Base-by-base conservation (phyloP, 2,329 filamentous ascomycete species). In the Beauveria sp. region DNA sequence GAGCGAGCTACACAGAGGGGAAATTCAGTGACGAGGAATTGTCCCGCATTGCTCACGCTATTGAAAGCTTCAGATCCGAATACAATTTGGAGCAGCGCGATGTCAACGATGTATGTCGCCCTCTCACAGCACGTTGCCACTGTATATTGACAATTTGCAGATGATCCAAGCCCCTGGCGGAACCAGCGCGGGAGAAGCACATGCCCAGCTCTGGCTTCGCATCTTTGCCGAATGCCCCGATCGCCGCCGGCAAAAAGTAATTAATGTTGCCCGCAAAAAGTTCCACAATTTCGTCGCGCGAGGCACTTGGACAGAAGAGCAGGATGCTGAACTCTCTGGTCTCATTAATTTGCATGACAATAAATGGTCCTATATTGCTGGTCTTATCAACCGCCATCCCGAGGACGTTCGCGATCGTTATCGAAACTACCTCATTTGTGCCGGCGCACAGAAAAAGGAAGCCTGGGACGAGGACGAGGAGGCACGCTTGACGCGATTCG, bases 401-500 rank as follows among this genome's bases (percentile, higher is more conserved):
- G 82, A 85, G 63, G 87, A 91, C 68, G 79, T 86, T 57, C 82
- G 87, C 55, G 88, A 91, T 69, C 84, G 88, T 3, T 90, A 86
- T 77, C 80, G 85, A 44, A 88, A 90, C 66, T 85, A 88, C 66
- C 73, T 89, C 24, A 74, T 86, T 51, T 86, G 83, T 59, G 81
- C 81, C 22, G 76, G 80, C 6, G 79, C 77, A 0, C 75, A 77
- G 61, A 78, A 77, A 37, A 80, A 76, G 47, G 80, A 82, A 40
- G 71, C 74, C 1, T 92, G 89, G 89, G 77, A 76, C 2, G 72
- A 80, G 20, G 76, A 80, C 0, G 89, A 92, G 66, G 85, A 88
- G 67, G 71, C 74, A 0, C 72, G 70, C 10, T 73, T 90, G 28
- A 75, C 77, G 1, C 69, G 75, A 2, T 77, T 80, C 10, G 81